These are phyloP conservation scores for Spathaspora arborariae DNA, from an alignment of 805 yeast species.

Conservation along the genomic window DNA sequence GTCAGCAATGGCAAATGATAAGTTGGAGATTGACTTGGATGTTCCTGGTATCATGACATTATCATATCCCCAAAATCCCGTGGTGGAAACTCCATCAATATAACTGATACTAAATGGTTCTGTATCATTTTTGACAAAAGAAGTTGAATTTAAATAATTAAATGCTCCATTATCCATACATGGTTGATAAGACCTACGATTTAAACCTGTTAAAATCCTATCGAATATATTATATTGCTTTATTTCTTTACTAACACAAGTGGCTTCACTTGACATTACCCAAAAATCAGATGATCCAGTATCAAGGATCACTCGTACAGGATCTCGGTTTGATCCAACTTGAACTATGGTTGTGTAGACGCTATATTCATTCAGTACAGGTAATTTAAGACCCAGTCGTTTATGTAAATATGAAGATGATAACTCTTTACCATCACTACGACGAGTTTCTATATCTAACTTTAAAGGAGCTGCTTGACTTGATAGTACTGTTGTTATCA, in stretches of 20 bases:
- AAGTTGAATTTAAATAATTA: slow-evolving; percentile 33
- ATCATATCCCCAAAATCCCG: slow-evolving; percentile 63
- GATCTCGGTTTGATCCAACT: slow-evolving; percentile 19
- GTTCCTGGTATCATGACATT: slow-evolving; percentile 48
- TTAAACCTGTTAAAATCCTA: neutral
- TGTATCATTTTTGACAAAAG: slow-evolving; percentile 39
- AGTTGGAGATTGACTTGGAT: slow-evolving; percentile 39
- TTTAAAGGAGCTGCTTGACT: neutral
- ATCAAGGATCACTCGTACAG: slow-evolving; percentile 11
- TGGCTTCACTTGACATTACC: slow-evolving; percentile 12
- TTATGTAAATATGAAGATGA: neutral
- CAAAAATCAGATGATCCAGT: slow-evolving; percentile 18
- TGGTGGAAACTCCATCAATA: slow-evolving; percentile 46
- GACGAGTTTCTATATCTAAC: neutral
- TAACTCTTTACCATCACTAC: neutral
- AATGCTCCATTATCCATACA: slow-evolving; percentile 50
- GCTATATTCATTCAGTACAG: neutral
- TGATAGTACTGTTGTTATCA: neutral
- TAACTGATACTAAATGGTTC: slow-evolving; percentile 42
- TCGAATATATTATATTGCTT: neutral
- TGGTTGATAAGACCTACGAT: slow-evolving; percentile 14
- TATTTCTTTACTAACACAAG: slow-evolving; percentile 3
- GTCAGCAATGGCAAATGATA: slow-evolving; percentile 74
- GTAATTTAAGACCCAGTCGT: neutral
- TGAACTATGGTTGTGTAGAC: neutral